Evolutionary conservation across 73 alveolate species (phyloP), one percentile per base, ranked within the genome.

Genomic region (Symbiodinium natans): DNA sequence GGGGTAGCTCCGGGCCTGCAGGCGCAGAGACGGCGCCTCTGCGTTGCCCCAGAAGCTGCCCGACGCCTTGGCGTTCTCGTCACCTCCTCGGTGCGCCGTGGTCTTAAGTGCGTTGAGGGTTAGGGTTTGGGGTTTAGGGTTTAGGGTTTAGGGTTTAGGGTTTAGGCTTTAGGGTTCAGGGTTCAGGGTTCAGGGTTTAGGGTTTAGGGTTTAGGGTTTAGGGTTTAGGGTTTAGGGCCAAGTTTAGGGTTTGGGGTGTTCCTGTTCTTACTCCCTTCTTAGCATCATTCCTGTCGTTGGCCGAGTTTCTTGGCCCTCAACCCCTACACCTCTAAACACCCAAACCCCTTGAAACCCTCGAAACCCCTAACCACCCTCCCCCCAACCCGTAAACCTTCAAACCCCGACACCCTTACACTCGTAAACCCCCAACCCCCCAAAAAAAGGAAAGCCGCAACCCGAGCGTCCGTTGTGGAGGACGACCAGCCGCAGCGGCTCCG

Each of bases 21-120:
- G 15, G 71, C 71, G 71, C 71, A 52, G 31, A 29, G 71, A 52
- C n/a, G 71, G 71, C 71, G 15, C 71, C 71, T 52, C 71, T 0
- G 71, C 23, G 71, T 52, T 52, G 71, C 71, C 71, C 71, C 71
- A 52, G 71, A 52, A 52, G 71, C 71, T 6, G 15, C 71, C 71
- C 71, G 71, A 29, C 71, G 71, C 71, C 71, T 52, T 52, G n/a
- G 71, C 71, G 71, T 52, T 52, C 71, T 52, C 71, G 71, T 52
- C 71, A 29, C 71, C 71, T 52, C 23, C 23, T 23, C 3, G 23
- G 31, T 13, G 17, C 56, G 68, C 68, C 13, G 71, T 52, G 71
- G n/a, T 52, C 71, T 52, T 7, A 21, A 23, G 31, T 52, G 6
- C 23, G 71, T 23, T 46, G 59, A 13, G 59, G 9, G 9, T 8